Base-by-base conservation (phyloP, 495 filamentous ascomycete species). In the Penicillium samsonianum region DNA sequence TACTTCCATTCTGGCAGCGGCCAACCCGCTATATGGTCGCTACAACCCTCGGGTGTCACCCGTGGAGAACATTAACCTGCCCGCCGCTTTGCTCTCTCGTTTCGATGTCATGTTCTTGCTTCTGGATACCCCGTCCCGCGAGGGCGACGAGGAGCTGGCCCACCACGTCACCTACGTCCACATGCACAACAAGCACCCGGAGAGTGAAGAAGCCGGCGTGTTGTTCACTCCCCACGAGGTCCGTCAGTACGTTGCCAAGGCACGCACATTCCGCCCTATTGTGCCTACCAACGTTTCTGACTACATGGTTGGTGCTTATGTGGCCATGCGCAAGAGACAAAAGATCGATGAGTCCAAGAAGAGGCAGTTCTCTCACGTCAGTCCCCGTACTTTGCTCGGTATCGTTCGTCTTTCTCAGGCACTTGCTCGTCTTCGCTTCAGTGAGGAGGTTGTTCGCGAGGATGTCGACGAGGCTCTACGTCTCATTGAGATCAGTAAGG, bases 1-100 rank as follows among this genome's bases (percentile, higher is more conserved):
- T 45, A 96, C 94, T 14, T 95, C 94, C 0, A 98, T 98, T 67
- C 84, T 98, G n/a, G 95, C 94, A 2, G 94, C 94, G 12, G 94
- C 94, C 56, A 98, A 98, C 78, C 94, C 94, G 45, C 83, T 98
- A 11, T 98, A 98, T 65, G 94, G 94, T 47, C 90, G 94, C 26
- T 98, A 98, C 80, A 98, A 98, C 78, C 93, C 95, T 17, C 90
- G 90, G 46, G 85, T 98, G 51, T 96, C 91, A 1, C 93, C 94
- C 3, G 92, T 98, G 14, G 94, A 98, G 69, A 98, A 98, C 73
- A 98, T 98, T 74, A 98, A 98, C 71, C 84, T 98, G 7, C 94
- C 94, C 14, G 94, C 94, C 8, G 94, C 94, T 17, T 81, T 98
- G 9, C 87, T 98, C 4, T 96, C 92, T 40, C 90, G 94, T 78